These are phyloP conservation scores for Trypanosomatidae sp. DNA, from an alignment of 208 protist species.

Conservation along the genomic window DNA sequence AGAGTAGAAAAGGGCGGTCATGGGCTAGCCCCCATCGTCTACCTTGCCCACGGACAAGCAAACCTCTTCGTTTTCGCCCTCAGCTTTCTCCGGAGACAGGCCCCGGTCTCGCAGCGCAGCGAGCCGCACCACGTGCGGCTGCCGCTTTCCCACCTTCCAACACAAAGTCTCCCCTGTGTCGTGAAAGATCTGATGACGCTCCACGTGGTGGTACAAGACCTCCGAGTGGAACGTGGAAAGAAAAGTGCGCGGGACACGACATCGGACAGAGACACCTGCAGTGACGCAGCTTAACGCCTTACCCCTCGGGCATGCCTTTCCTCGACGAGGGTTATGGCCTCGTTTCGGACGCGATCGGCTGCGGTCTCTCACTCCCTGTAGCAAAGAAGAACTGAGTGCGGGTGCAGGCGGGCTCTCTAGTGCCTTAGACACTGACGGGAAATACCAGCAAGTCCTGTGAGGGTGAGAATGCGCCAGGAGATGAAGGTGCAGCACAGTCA, in stretches of 20 bases:
- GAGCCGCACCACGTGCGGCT: slow-evolving; percentile 29
- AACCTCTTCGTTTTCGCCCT: not conserved
- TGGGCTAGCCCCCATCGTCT: not conserved
- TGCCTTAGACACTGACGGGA: slow-evolving; percentile 32
- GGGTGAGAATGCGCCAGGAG: slow-evolving; percentile 5
- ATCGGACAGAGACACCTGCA: slow-evolving; percentile 10
- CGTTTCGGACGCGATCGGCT: not conserved
- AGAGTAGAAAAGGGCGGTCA: not conserved
- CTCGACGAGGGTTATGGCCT: not conserved
- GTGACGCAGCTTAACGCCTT: not conserved
- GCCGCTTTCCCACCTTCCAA: slow-evolving; percentile 21
- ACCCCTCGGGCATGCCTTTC: not conserved
- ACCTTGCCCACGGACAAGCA: not conserved
- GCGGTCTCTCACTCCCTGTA: not conserved
- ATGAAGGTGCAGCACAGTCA: slow-evolving; percentile 40
- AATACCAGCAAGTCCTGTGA: slow-evolving; percentile 24
- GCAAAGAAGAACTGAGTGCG: slow-evolving; percentile 26
- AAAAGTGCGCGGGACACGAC: not conserved
- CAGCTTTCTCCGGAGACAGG: not conserved
- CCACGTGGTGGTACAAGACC: not conserved
- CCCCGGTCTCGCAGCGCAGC: not conserved
- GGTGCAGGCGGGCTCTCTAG: slow-evolving; percentile 29
- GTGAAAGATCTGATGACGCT: not conserved
- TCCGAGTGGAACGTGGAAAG: not conserved
- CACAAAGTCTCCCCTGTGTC: not conserved